Percentiles rank a stretch among this genome's conserved stretches.
Conservation (phyloP, 1,284 basidiomycete species). For the Sanghuangporus baumii region DNA sequence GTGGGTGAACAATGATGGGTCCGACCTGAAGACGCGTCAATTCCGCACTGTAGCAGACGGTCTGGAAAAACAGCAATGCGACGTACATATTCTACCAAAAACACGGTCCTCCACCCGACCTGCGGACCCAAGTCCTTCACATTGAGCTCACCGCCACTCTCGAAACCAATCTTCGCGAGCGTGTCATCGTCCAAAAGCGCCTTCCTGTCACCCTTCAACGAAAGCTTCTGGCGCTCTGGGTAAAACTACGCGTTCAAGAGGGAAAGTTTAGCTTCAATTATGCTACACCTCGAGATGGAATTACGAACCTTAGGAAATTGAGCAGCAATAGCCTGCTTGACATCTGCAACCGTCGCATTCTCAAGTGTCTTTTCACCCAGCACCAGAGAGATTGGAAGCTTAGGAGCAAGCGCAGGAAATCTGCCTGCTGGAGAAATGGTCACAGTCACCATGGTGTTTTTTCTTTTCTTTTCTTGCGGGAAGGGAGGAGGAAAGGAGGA, state of each 20-base stretch:
- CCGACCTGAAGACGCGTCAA: slow-evolving; percentile 54
- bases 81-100: slow-evolving; percentile 87
- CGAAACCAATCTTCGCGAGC: slow-evolving; percentile 52
- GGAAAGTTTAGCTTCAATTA: background rate
- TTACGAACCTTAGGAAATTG: slow-evolving; percentile 55
- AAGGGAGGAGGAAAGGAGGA: background rate
- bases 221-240: slow-evolving; percentile 66
- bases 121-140: slow-evolving; percentile 90
- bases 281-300: background rate
- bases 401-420: slow-evolving; percentile 40
- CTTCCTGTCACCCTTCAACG: slow-evolving; percentile 54
- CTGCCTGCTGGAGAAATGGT: slow-evolving; percentile 46
- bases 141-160: slow-evolving; percentile 53
- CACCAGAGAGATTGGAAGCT: slow-evolving; percentile 53
- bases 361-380: slow-evolving; percentile 41
- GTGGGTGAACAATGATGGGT: slow-evolving; percentile 87
- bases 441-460: slow-evolving; percentile 50
- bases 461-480: background rate
- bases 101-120: slow-evolving; percentile 81
- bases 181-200: slow-evolving; percentile 58
- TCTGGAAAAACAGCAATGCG: background rate
- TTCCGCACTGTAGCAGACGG: background rate
- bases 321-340: slow-evolving; percentile 52
- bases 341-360: slow-evolving; percentile 48
- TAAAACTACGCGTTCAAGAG: slow-evolving; percentile 48